phyloP scores from a whole-genome alignment of 1,284 basidiomycete species.

The Ganoderma boninense region DNA sequence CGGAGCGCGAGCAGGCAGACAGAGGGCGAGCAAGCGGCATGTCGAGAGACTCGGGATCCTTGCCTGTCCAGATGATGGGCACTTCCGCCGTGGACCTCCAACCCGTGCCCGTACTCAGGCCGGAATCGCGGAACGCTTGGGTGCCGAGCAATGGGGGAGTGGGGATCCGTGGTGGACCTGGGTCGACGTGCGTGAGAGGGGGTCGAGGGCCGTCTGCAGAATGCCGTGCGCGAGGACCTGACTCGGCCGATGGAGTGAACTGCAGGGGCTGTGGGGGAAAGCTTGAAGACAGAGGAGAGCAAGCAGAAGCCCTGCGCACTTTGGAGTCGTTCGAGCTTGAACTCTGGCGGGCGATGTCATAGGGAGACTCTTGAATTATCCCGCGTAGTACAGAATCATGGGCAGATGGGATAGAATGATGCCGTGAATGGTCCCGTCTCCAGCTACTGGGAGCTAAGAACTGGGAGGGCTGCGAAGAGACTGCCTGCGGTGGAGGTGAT shows the following conservation, averaged over 20 bases:
- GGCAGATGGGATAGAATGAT: slow-evolving; percentile 26
- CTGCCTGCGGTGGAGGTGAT: slow-evolving; percentile 10
- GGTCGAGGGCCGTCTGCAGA: slow-evolving; percentile 8
- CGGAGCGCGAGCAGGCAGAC: slow-evolving; percentile 20
- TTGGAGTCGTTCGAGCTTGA: slow-evolving; percentile 24
- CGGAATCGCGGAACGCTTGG: slow-evolving; percentile 47
- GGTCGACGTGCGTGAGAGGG: slow-evolving; percentile 9
- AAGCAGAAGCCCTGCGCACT: slow-evolving; percentile 26
- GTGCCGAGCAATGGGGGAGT: slow-evolving; percentile 45
- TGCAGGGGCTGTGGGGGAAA: slow-evolving; percentile 18
- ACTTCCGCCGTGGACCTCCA: slow-evolving; percentile 40
- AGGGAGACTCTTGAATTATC: slow-evolving; percentile 22
- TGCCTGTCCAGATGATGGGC: slow-evolving; percentile 45
- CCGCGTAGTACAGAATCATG: slow-evolving; percentile 24
- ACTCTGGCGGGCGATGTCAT: slow-evolving; percentile 23
- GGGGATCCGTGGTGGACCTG: slow-evolving; percentile 34
- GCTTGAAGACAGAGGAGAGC: slow-evolving; percentile 22
- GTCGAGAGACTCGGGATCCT: slow-evolving; percentile 35
- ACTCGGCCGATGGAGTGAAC: slow-evolving; percentile 8
- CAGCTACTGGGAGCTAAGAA: slow-evolving; percentile 19
- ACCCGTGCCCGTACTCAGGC: slow-evolving; percentile 42
- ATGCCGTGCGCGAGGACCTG: slow-evolving; percentile 11
- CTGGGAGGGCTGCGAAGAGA: slow-evolving; percentile 13
- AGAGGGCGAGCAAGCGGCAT: slow-evolving; percentile 5
- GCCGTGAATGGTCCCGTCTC: slow-evolving; percentile 22